Evolutionary conservation across 495 filamentous ascomycete genomes (phyloP).

Genomic region (Penicillium turbatum): DNA sequence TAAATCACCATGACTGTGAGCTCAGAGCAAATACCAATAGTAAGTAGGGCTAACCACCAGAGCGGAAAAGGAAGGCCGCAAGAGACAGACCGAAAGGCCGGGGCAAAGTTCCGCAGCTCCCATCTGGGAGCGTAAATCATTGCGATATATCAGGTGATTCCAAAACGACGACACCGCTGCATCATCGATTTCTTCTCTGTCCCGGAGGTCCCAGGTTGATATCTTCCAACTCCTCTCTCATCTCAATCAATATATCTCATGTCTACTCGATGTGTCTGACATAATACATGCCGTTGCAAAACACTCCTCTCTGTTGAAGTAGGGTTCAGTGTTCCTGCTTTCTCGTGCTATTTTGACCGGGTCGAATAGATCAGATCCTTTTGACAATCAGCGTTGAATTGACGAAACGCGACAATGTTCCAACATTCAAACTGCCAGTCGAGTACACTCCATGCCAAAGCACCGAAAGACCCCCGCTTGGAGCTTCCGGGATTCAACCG

Average conservation of each 20-base stretch:
- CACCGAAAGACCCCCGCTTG: slow-evolving; percentile 16
- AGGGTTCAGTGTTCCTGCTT: neutral
- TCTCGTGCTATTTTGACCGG: neutral
- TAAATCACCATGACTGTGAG: slow-evolving; percentile 5
- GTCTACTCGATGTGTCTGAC: neutral
- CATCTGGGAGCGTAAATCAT: neutral
- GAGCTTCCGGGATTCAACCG: slow-evolving; percentile 41
- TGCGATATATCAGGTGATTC: neutral
- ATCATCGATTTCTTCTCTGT: slow-evolving; percentile 11
- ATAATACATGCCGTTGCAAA: neutral
- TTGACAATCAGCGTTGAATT: neutral
- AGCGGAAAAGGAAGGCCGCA: neutral
- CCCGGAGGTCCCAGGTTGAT: neutral
- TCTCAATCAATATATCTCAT: neutral
- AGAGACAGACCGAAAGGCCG: slow-evolving; percentile 1
- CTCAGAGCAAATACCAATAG: neutral
- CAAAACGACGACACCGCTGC: slow-evolving; percentile 19
- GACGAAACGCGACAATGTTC: slow-evolving; percentile 17
- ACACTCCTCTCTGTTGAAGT: neutral
- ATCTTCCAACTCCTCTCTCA: neutral
- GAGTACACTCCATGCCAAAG: neutral
- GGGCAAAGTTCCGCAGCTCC: slow-evolving; percentile 18
- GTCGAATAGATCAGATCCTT: neutral
- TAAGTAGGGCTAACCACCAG: neutral
- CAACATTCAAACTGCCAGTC: slow-evolving; percentile 13